Base-by-base conservation (phyloP, 805 yeast species). In the Candida suzukii region DNA sequence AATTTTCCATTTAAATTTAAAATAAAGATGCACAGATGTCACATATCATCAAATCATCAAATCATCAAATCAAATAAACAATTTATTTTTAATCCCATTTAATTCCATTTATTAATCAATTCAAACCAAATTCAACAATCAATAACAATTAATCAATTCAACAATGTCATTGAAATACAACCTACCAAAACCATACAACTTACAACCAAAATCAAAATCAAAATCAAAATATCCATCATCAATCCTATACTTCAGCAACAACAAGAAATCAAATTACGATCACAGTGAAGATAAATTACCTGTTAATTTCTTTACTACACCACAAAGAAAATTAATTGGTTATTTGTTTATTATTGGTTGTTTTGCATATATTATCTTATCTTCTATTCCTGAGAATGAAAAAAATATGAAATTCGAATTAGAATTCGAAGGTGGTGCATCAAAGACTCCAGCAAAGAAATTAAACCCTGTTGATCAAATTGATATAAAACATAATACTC, bases 111-210 rank as follows among this genome's bases (percentile, higher is more conserved):
- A n/a, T n/a, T n/a, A n/a, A n/a, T n/a, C n/a, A n/a, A n/a, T n/a
- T n/a, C n/a, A n/a, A n/a, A n/a, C n/a, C n/a, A n/a, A n/a, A n/a
- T n/a, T n/a, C n/a, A n/a, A n/a, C n/a, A n/a, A n/a, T n/a, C n/a
- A n/a, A n/a, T n/a, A n/a, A n/a, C n/a, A n/a, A n/a, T n/a, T n/a
- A n/a, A n/a, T n/a, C n/a, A n/a, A n/a, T n/a, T n/a, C n/a, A n/a
- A 12, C 51, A 31, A 55, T 50, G 14, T 56, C 50, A 37, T 52
- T 49, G 33, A 52, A 49, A 34, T 60, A 62, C 38, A 59, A 57
- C 37, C 49, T 73, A 26, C 79, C 79, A 36, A 61, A 71, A 39
- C 71, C 73, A 2, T 68, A 67, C 43, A 50, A 65, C 16, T 48
- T 67, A 45, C 53, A 48, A 41, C 62, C 63, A 24, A 52, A 48